phyloP scores from a whole-genome alignment of 495 filamentous ascomycete species.

The Xeromyces bisporus region DNA sequence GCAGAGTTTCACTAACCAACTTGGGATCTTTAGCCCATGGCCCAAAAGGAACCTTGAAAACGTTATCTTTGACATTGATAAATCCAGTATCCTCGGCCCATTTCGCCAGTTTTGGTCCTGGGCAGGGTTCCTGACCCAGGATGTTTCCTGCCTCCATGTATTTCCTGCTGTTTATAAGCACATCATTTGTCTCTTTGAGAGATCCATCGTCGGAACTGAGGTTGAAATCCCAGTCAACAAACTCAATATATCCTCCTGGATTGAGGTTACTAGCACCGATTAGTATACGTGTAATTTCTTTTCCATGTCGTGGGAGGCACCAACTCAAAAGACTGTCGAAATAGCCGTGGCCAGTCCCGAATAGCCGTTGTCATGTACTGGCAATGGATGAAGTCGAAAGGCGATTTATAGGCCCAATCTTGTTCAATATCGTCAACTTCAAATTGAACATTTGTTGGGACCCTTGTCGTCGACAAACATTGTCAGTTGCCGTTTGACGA shows the following conservation, averaged over 20 bases:
- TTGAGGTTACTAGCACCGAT: slow-evolving; percentile 11
- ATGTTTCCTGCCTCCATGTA: slow-evolving; percentile 3
- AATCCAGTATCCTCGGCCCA: slow-evolving; percentile 8
- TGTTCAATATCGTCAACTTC: slow-evolving; percentile 7
- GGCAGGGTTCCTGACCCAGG: slow-evolving; percentile 4
- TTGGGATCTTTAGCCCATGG: slow-evolving; percentile 8
- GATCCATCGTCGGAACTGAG: slow-evolving; percentile 13
- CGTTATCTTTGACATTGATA: slow-evolving; percentile 4
- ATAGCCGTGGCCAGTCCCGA: slow-evolving; percentile 8
- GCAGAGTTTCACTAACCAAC: background rate
- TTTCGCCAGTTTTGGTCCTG: slow-evolving; percentile 2
- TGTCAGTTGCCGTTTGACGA: too few relatives aligned
- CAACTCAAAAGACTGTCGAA: slow-evolving; percentile 10
- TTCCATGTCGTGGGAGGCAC: too few relatives aligned
- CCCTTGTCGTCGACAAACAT: too few relatives aligned
- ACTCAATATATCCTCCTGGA: slow-evolving; percentile 27
- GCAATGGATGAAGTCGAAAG: slow-evolving; percentile 11
- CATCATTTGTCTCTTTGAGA: slow-evolving; percentile 17
- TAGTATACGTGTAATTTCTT: too few relatives aligned
- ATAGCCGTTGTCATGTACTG: slow-evolving; percentile 4
- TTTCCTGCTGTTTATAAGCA: slow-evolving; percentile 11
- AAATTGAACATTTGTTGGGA: slow-evolving; percentile 10
- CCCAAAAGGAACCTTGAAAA: slow-evolving; percentile 6
- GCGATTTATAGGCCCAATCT: slow-evolving; percentile 6
- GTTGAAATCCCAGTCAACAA: slow-evolving; percentile 18